These are phyloP conservation scores for Pestalotiopsis sp. DNA, from an alignment of 2,329 filamentous ascomycete genomes.

Conservation along the genomic window DNA sequence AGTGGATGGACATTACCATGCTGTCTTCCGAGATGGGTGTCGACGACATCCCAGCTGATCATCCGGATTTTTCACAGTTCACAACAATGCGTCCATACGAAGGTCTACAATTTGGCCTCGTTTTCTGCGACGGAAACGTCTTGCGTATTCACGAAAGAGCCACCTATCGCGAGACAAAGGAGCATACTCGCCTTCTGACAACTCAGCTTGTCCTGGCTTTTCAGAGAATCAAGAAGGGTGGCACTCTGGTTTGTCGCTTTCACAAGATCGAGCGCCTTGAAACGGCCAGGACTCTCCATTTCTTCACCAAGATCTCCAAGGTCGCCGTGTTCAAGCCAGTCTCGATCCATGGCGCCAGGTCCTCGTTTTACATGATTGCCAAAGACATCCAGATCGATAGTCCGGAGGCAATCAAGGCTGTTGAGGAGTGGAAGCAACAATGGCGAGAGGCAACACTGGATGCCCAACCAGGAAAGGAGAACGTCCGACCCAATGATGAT, in stretches of 20 bases:
- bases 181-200: slow-evolving; percentile 18
- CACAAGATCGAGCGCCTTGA: slow-evolving; percentile 46
- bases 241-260: slow-evolving; percentile 51
- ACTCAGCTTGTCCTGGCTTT: slow-evolving; percentile 31
- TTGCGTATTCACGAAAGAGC: slow-evolving; percentile 24
- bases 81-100: slow-evolving; percentile 24
- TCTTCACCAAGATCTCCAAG: slow-evolving; percentile 40
- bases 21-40: slow-evolving; percentile 44
- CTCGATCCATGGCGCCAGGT: slow-evolving; percentile 38
- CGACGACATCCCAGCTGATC: slow-evolving; percentile 29
- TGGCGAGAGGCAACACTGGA: slow-evolving; percentile 43
- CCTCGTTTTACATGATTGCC: slow-evolving; percentile 56
- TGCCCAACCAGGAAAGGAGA: slow-evolving; percentile 22
- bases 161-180: slow-evolving; percentile 19
- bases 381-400: slow-evolving; percentile 35
- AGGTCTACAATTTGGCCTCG: slow-evolving; percentile 41
- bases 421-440: slow-evolving; percentile 38
- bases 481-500: background rate
- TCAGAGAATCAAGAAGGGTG: slow-evolving; percentile 43
- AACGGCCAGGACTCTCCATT: slow-evolving; percentile 35
- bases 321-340: slow-evolving; percentile 46
- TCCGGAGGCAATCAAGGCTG: slow-evolving; percentile 31
- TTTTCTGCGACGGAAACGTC: slow-evolving; percentile 33
- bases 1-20: slow-evolving; percentile 50
- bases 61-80: slow-evolving; percentile 32